Percentiles rank a stretch among this genome's conserved stretches.
These are phyloP conservation scores for Dactylonectria estremocensis DNA, from an alignment of 2,329 filamentous ascomycete genomes.

Conservation along the genomic window DNA sequence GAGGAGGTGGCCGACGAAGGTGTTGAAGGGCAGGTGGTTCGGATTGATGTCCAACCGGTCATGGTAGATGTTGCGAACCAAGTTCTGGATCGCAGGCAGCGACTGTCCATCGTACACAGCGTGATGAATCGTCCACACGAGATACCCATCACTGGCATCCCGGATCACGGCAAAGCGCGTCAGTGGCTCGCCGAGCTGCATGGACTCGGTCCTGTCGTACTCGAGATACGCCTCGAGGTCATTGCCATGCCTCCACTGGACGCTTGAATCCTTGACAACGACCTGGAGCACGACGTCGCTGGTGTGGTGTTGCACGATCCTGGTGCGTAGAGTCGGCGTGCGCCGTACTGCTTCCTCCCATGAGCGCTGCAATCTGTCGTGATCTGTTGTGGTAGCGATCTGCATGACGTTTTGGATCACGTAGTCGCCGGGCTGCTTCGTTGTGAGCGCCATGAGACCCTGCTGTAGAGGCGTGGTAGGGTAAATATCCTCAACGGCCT, in stretches of 20 bases:
- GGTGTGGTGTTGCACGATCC: constrained; percentile 26
- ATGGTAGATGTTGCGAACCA: constrained; percentile 22
- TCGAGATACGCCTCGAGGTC: constrained; percentile 16
- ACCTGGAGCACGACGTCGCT: constrained; percentile 21
- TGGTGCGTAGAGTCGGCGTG: constrained; percentile 22
- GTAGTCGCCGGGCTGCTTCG: constrained; percentile 27
- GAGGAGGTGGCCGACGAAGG: constrained; percentile 18
- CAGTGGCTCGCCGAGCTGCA: constrained; percentile 25
- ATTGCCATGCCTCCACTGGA: constrained; percentile 10
- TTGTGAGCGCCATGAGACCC: constrained; percentile 63
- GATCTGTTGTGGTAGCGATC: not conserved
- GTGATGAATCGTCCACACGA: constrained; percentile 40
- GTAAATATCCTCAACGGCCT: constrained; percentile 62
- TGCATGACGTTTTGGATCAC: constrained; percentile 22
- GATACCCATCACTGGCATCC: constrained; percentile 12
- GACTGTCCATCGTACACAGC: constrained; percentile 37
- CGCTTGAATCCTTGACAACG: constrained; percentile 1
- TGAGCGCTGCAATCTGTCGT: constrained; percentile 9
- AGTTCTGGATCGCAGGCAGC: constrained; percentile 20
- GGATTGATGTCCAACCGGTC: not conserved
- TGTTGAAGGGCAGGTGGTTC: not conserved
- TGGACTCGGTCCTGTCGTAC: constrained; percentile 17
- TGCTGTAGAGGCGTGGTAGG: constrained; percentile 66
- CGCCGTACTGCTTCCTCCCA: constrained; percentile 26
- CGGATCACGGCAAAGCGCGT: constrained; percentile 24